Base-by-base conservation (phyloP, 2,329 filamentous ascomycete genomes). In the Beauveria medogensis region DNA sequence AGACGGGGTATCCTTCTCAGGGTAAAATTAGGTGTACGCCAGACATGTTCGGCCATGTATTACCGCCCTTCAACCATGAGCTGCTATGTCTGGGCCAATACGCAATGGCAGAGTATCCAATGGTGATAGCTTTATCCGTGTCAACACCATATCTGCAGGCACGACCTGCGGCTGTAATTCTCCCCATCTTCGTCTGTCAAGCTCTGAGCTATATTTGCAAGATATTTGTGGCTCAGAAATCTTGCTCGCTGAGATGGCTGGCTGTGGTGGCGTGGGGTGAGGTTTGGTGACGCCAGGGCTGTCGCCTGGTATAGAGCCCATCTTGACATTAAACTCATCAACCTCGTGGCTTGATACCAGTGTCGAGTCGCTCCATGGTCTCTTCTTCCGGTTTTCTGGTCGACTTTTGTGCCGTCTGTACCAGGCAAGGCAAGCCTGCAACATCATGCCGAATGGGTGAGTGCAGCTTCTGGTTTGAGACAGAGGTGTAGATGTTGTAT, bases 101-200 rank as follows among this genome's bases (percentile, higher is more conserved):
- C 3, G 37, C 16, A 48, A 6, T 14, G 41, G 50, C 18, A 30
- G 26, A 7, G 9, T 28, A 6, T 43, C 44, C 20, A 53, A 20
- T 5, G 40, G 10, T 24, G 61, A 48, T 6, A 52, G 7, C 16
- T 48, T 55, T 16, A 55, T 55, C 46, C 28, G 44, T 14, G 52
- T 7, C 50, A 50, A 5, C 9, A 63, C 48, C 54, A 63, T 59
- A n/a, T 61, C 62, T 5, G 16, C 9, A 47, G 64, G 46, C 3
- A 68, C 64, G 2, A 67, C 58, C 60, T 69, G 68, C 16, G 68
- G 66, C 60, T 69, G 67, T 9, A 63, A 51, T 12, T 69, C 68
- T 3, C 68, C 68, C 54, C 67, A 47, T 50, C 60, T 50, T 34
- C 61, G 59, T 54, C 68, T 51, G 18, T 52, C 59, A 7, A 54